Percentiles rank a stretch among this genome's conserved stretches.
phyloP scores from a whole-genome alignment of 495 filamentous ascomycete species.

The Neurospora sp. region DNA sequence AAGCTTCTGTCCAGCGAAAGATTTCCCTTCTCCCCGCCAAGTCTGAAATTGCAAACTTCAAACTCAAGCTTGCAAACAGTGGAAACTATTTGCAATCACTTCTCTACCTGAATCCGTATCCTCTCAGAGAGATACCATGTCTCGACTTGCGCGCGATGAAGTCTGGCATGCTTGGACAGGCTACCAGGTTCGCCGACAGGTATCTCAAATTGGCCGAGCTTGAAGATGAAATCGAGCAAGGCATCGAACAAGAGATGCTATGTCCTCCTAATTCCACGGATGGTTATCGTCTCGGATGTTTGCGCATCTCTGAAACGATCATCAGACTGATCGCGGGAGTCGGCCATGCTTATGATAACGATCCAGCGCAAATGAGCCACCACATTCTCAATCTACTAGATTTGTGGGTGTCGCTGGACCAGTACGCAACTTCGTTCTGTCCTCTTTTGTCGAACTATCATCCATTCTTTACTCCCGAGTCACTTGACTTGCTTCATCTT shows the following conservation, averaged over 20 bases:
- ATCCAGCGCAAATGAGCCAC: conserved; percentile 35
- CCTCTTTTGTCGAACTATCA: conserved; percentile 26
- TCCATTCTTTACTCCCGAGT: conserved; percentile 31
- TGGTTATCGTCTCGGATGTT: not conserved
- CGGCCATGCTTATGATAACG: conserved; percentile 30
- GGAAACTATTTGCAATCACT: conserved; percentile 20
- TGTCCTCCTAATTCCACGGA: not conserved
- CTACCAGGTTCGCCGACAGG: not conserved
- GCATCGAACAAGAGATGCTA: not conserved
- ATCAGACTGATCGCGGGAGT: conserved; percentile 21
- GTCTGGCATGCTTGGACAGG: not conserved
- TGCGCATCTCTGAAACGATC: conserved; percentile 27
- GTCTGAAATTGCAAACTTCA: conserved; percentile 19
- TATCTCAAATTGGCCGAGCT: not conserved
- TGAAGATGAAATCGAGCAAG: not conserved
- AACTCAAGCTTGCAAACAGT: conserved; percentile 38
- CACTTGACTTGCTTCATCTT: conserved; percentile 42
- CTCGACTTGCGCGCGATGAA: not conserved
- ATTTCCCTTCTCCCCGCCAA: conserved; percentile 31
- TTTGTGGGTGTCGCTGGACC: conserved; percentile 34
- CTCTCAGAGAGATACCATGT: not conserved
- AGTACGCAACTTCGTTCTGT: conserved; percentile 17
- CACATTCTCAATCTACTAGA: conserved; percentile 34
- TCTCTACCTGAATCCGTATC: not conserved
- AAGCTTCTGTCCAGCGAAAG: conserved; percentile 15